Percentiles rank a stretch among this genome's conserved stretches.
phyloP scores from a whole-genome alignment of 2,329 filamentous ascomycete species.

The Teratosphaeria destructans region DNA sequence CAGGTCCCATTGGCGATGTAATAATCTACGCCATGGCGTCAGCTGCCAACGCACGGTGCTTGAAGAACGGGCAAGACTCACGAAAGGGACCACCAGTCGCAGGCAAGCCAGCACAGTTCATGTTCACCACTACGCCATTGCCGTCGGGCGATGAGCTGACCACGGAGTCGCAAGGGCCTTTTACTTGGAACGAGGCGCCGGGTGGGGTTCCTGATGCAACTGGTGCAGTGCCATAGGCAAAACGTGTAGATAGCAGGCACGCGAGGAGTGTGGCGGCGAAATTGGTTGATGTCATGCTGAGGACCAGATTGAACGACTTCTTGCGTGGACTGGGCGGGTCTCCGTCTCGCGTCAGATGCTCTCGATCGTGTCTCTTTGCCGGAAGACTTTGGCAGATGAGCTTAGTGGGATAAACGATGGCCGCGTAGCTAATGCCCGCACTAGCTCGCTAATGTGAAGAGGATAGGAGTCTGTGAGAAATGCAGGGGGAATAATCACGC shows the following conservation, averaged over 20 bases:
- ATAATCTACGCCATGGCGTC: slow-evolving; percentile 26
- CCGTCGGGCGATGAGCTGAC: slow-evolving; percentile 25
- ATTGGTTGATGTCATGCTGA: background rate
- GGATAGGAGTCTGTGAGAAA: background rate
- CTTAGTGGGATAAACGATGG: background rate
- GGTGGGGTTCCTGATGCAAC: background rate
- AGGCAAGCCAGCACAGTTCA: slow-evolving; percentile 33
- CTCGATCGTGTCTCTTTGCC: background rate
- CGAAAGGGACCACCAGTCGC: slow-evolving; percentile 30
- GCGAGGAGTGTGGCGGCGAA: background rate
- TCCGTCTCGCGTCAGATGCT: background rate
- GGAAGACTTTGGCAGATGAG: background rate
- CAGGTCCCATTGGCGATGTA: slow-evolving; percentile 37
- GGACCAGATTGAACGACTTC: background rate
- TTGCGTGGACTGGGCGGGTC: too few relatives aligned
- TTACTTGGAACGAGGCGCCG: slow-evolving; percentile 9
- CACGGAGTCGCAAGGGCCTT: slow-evolving; percentile 25
- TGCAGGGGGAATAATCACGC: background rate
- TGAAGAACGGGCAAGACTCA: slow-evolving; percentile 13
- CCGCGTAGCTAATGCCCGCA: background rate
- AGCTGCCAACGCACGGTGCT: background rate
- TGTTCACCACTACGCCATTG: slow-evolving; percentile 30
- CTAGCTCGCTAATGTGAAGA: background rate
- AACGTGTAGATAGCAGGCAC: background rate
- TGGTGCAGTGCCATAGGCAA: background rate